Base-by-base conservation (phyloP, 768 basidiomycete species). In the Boletus sp. region DNA sequence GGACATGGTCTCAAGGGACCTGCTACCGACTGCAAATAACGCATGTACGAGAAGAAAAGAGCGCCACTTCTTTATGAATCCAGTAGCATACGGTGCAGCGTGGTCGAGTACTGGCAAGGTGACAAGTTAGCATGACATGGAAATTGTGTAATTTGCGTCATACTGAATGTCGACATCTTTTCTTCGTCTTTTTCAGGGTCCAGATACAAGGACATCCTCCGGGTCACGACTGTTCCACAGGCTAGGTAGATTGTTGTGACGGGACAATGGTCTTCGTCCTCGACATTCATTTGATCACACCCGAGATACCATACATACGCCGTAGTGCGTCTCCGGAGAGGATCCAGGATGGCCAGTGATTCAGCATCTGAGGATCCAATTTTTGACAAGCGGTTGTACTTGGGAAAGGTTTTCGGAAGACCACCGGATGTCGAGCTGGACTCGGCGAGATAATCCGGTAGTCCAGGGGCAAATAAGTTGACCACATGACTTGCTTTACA, bases 401-500 rank as follows among this genome's bases (percentile, higher is more conserved):
- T 19, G 4, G 50, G 50, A 14, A 66, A 60, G 4, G 11, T 14
- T n/a, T 66, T 61, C 17, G 54, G 2, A 8, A 33, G 8, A 11
- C 59, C 50, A 47, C 64, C 54, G 4, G 64, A 66, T 17, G 61
- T 66, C 11, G 58, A 57, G 7, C 55, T 61, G 21, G 64, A 66
- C 21, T n/a, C 23, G 8, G 23, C 41, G 4, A 65, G 48, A 27
- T 23, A 64, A 40, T 64, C 58, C 21, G 64, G 65, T 1, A 65
- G 7, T 30, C 64, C 65, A 0, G 59, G 62, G 1, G 62, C 47
- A 30, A 64, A 47, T 6, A 61, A 32, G 30, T 65, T 17, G 19
- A 35, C 27, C n/a, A 64, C 10, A 5, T 17, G 43, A 9, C 33
- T 42, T 6, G 32, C 43, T 43, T 30, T 56, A 17, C 50, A 56